Evolutionary conservation across 768 basidiomycete genomes (phyloP).

Genomic region (Pleurotus platypus): DNA sequence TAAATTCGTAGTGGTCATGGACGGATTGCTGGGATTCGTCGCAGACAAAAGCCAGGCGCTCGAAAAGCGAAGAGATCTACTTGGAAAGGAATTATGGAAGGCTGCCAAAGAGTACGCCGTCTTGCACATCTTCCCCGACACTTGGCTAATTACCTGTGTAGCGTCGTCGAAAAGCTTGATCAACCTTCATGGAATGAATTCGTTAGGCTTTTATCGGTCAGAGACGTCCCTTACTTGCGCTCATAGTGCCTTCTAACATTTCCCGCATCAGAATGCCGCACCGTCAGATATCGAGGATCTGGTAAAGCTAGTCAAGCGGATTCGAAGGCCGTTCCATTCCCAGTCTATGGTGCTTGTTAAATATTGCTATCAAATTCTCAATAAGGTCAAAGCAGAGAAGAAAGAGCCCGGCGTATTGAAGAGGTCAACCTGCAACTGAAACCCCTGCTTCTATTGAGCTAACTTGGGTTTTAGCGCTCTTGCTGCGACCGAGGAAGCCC

Average conservation of each 20-base stretch:
- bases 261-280: not conserved
- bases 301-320: not conserved
- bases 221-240: not conserved
- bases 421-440: not conserved
- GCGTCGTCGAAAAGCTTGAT: not conserved
- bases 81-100: not conserved
- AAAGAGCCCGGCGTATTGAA: not conserved
- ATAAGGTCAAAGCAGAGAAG: not conserved
- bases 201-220: not conserved
- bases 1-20: not conserved
- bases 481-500: not conserved
- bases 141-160: not conserved
- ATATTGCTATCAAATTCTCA: not conserved
- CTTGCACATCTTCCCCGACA: not conserved
- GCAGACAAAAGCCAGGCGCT: not conserved
- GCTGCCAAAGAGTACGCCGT: not conserved
- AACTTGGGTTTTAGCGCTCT: not conserved
- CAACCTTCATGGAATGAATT: not conserved
- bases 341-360: not conserved
- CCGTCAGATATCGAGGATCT: not conserved
- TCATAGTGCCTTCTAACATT: not conserved
- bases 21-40: not conserved
- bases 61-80: not conserved
- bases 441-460: not conserved
- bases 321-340: not conserved